Percentiles rank a stretch among this genome's conserved stretches.
These are phyloP conservation scores for Camellia sinensis DNA, from an alignment of 148 eudicot species.

Conservation along the genomic window DNA sequence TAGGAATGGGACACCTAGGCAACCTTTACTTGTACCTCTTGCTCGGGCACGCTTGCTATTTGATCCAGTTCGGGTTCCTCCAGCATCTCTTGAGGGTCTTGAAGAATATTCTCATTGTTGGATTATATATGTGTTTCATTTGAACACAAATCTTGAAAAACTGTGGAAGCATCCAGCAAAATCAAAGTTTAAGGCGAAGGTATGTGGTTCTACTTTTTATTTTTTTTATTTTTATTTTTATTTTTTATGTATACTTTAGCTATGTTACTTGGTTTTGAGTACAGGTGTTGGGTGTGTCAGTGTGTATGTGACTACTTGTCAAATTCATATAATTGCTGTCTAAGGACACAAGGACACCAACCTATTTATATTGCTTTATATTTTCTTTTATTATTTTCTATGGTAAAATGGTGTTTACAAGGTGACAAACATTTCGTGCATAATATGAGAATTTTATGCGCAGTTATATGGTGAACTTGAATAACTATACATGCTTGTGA, in stretches of 20 bases:
- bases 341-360: neutral
- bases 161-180: conserved; percentile 81
- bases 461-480: neutral
- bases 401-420: neutral
- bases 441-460: neutral
- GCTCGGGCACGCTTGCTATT: conserved; percentile 76
- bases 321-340: neutral
- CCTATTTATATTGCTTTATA: neutral
- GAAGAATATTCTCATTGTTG: conserved; percentile 90
- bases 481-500: neutral
- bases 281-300: neutral
- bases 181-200: conserved; percentile 92
- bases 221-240: neutral
- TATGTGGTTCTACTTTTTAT: conserved; percentile 14
- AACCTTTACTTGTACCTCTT: conserved; percentile 92
- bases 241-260: neutral
- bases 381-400: neutral
- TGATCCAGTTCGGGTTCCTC: conserved; percentile 76
- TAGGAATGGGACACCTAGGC: conserved; percentile 98
- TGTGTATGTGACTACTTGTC: neutral
- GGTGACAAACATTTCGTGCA: neutral
- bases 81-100: conserved; percentile 87
- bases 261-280: neutral
- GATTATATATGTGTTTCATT: conserved; percentile 88
- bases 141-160: conserved; percentile 89